Evolutionary conservation across 2,329 filamentous ascomycete genomes (phyloP), one percentile per base, ranked within the genome.

Genomic region (Aspergillus thermomutatus): DNA sequence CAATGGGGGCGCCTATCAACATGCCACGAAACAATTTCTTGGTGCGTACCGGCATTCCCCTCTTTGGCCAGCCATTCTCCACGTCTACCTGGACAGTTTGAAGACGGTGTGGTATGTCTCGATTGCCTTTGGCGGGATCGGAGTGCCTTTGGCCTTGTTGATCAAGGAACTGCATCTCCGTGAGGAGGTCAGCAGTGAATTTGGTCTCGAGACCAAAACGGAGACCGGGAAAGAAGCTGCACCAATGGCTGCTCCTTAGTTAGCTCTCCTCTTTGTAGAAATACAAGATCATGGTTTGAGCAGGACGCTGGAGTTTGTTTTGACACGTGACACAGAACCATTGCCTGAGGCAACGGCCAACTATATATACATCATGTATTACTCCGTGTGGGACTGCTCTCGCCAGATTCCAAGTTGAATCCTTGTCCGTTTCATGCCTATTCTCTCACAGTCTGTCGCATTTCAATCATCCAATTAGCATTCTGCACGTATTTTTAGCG

Each of bases 61-160:
- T 1, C 37, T 2, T 1, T 31, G 60, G 1, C 41, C 40, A 27
- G 50, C 50, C 0, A 71, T 79, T 3, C 55, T 72, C 1, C 51
- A 57, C 1, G 69, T 71, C 0, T 79, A 74, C 55, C 65, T 66
- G 0, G 57, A 69, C 31, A 67, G 70, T 1, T 60, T 79, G 43
- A 70, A 64, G 49, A 59, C 60, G n/a, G 69, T 77, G 1, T 80
- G 77, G 73, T 60, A 72, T 3, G 63, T 77, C 1, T 70, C 70
- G 8, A 64, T 75, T 0, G 62, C 68, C 0, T 64, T 78, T 21
- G 64, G 68, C 0, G 69, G 56, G 0, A 28, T 75, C 3, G 69
- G 67, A 1, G 72, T 78, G 11, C 34, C 71, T 5, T 37, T 75
- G 7, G 68, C 65, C 1, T 71, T 74, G 25, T 60, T 69, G 17